Percentiles rank a stretch among this genome's conserved stretches.
These are phyloP conservation scores for Trebouxiophyceae sp. DNA, from an alignment of 163 green algal genomes.

Conservation along the genomic window DNA sequence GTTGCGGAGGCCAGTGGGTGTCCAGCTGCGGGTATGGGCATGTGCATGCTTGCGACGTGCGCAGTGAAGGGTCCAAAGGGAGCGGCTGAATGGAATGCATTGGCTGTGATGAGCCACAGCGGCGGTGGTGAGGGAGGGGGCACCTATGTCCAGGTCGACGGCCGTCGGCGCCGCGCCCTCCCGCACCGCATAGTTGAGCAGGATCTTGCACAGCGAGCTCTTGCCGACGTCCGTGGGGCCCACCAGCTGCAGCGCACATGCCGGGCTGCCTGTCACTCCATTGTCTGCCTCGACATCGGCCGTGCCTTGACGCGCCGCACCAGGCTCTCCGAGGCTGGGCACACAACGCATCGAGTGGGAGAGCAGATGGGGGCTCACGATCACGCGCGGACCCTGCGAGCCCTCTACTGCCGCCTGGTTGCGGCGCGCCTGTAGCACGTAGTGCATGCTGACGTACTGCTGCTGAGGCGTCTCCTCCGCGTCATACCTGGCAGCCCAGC, in stretches of 20 bases:
- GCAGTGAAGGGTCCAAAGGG: too few relatives aligned
- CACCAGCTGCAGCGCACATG: constrained; percentile 29
- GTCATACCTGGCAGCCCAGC: constrained; percentile 77
- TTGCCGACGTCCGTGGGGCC: constrained; percentile 83
- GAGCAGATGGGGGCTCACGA: constrained; percentile 30
- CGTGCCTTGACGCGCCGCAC: too few relatives aligned
- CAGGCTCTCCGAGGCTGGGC: too few relatives aligned
- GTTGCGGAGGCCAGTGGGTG: too few relatives aligned
- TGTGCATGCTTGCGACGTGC: too few relatives aligned
- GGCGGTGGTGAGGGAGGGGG: not conserved
- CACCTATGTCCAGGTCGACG: constrained; percentile 90
- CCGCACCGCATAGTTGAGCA: constrained; percentile 88
- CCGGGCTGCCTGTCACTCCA: too few relatives aligned
- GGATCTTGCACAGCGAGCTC: constrained; percentile 69
- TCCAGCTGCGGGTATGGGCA: too few relatives aligned
- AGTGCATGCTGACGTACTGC: constrained; percentile 79
- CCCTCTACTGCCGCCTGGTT: constrained; percentile 27
- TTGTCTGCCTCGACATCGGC: too few relatives aligned
- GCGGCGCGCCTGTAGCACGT: constrained; percentile 61
- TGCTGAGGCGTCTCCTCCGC: constrained; percentile 82
- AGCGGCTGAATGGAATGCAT: too few relatives aligned
- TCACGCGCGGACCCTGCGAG: constrained; percentile 51
- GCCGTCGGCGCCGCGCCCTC: constrained; percentile 57
- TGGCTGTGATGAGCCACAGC: not conserved
- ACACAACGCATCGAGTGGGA: too few relatives aligned